Base-by-base conservation (phyloP, 345 rosid species). In the Rhizophora mangle region DNA sequence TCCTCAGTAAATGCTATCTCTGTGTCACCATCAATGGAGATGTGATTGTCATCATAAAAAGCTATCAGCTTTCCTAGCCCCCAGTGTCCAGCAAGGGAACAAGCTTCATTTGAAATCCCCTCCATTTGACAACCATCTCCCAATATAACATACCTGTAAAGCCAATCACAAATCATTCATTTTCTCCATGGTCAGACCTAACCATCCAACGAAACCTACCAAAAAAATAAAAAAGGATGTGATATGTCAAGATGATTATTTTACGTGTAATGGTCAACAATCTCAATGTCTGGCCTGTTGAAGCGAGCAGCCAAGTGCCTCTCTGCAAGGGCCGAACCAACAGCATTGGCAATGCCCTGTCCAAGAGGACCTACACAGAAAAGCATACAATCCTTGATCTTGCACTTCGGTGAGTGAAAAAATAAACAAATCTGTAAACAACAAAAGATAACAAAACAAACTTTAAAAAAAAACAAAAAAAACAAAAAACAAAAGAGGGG, bases 41-140 rank as follows among this genome's bases (percentile, higher is more conserved):
- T 96, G 84, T 92, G 99, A 82, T 96, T 92, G 83, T 96, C 99
- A 80, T 96, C 99, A 21, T 96, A 96, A 68, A 96, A 89, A 71
- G 99, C 99, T 61, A 96, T 92, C 68, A 96, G 85, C 84, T 96
- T 92, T 47, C 99, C 99, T 47, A 96, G 97, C 43, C 99, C 99
- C 99, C 95, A 96, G 36, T 96, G 99, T 6, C 89, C 97, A 54
- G 98, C 98, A 47, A 96, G 88, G 61, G 99, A 96, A 69, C 88
- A 87, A 77, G 83, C 98, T 82, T 96, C 99, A 53, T 92, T 92
- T 58, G 97, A 68, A 73, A 96, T 86, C 26, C 99, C 99, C 70
- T 96, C 99, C 99, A 96, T 96, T 47, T 96, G 94, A 72, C 99
- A 96, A 27, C 99, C 99, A 80, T 96, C 98, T 74, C 99, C 99